A percentile compares a stretch with the other conserved stretches of the same genome.
phyloP scores from a whole-genome alignment of 2,329 filamentous ascomycete species.

The Pseudocercospora pini-densiflorae region DNA sequence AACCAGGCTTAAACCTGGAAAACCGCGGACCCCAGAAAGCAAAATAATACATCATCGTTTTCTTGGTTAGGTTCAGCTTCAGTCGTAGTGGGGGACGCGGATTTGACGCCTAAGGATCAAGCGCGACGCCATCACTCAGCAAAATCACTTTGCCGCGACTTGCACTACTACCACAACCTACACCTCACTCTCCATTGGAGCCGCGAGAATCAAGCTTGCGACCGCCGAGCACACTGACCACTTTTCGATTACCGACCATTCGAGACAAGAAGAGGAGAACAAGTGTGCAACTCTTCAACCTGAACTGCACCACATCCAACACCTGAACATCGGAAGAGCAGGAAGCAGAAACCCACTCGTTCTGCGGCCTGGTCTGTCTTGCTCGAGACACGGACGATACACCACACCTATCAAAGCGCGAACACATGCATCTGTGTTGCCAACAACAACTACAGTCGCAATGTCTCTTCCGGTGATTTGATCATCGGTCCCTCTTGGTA shows the following conservation, averaged over 20 bases:
- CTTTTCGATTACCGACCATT: not conserved
- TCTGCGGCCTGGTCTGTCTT: slow-evolving; percentile 8
- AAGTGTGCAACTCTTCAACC: not conserved
- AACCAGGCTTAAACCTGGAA: not conserved
- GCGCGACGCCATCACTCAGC: slow-evolving; percentile 7
- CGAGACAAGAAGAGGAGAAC: not conserved
- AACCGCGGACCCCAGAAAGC: not conserved
- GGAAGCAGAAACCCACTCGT: not conserved
- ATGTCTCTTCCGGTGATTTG: slow-evolving; percentile 27
- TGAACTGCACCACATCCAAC: not conserved
- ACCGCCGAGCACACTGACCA: not conserved
- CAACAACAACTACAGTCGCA: slow-evolving; percentile 20
- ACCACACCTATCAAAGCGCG: not conserved
- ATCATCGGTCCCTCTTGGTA: slow-evolving; percentile 19
- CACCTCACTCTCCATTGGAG: not conserved
- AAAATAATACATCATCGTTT: slow-evolving; percentile 3
- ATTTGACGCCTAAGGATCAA: not conserved
- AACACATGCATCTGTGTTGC: slow-evolving; percentile 21
- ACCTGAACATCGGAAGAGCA: not conserved
- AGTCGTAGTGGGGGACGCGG: not conserved
- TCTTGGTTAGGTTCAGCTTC: not conserved
- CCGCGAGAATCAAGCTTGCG: not conserved
- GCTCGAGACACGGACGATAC: slow-evolving; percentile 1
- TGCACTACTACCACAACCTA: not conserved
- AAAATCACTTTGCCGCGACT: slow-evolving; percentile 2